Percentiles rank a stretch among this genome's conserved stretches.
Conservation (phyloP, 192 early-diverging fungal genomes). For the Chytriomyces confervae region DNA sequence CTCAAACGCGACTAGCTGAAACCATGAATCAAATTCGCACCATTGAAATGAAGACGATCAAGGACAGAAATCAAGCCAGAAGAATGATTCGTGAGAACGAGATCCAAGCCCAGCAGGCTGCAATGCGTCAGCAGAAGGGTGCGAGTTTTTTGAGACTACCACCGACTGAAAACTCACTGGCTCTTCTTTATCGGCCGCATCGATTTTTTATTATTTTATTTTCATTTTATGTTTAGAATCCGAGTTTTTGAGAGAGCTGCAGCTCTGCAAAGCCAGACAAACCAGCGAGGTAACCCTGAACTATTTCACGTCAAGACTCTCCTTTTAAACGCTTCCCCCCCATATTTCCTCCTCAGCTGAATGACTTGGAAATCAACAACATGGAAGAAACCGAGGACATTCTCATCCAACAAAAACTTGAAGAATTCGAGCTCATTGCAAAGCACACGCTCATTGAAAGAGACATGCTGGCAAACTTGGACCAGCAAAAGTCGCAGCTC, state of each 20-base stretch:
- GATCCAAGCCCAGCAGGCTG: slow-evolving; percentile 24
- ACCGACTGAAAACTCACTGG: background rate
- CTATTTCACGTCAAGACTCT: background rate
- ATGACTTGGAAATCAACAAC: slow-evolving; percentile 34
- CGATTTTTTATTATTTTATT: no score
- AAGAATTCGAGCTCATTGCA: slow-evolving; percentile 35
- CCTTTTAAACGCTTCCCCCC: no score
- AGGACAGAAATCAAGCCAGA: slow-evolving; percentile 27
- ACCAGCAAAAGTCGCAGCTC: slow-evolving; percentile 19
- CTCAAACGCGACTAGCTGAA: slow-evolving; percentile 28
- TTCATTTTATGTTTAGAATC: slow-evolving; percentile 4
- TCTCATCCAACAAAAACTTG: slow-evolving; percentile 10
- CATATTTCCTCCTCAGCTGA: background rate
- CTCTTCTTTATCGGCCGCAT: background rate
- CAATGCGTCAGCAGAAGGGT: slow-evolving; percentile 40
- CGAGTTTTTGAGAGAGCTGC: slow-evolving; percentile 34
- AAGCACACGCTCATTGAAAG: slow-evolving; percentile 30
- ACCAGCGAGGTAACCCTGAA: slow-evolving; percentile 5
- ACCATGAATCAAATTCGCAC: slow-evolving; percentile 31
- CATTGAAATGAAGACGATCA: slow-evolving; percentile 34
- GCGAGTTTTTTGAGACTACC: background rate
- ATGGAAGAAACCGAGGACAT: slow-evolving; percentile 35
- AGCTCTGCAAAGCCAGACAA: slow-evolving; percentile 34
- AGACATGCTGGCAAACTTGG: slow-evolving; percentile 3
- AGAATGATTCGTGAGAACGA: slow-evolving; percentile 36